Evolutionary conservation across 495 filamentous ascomycete species (phyloP), one percentile per base, ranked within the genome.

Genomic region (Aspergillus haitiensis): DNA sequence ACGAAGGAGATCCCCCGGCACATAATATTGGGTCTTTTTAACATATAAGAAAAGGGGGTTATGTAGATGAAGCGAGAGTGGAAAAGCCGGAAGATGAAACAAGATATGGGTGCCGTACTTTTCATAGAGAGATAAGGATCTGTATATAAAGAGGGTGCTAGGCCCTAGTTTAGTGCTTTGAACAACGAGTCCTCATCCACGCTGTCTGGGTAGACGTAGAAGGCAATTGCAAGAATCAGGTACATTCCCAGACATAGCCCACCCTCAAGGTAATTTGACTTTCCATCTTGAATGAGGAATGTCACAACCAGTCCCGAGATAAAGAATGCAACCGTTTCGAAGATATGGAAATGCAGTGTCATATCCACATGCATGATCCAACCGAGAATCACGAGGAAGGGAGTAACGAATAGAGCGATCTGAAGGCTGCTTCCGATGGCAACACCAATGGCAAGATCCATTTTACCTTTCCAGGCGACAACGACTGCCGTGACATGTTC

Each of bases 321-420:
- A 55, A 92, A 96, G 74, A 98, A 96, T 2, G 93, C 88, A 36
- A 98, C 89, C 0, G 93, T 98, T 78, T 97, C 92, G 65, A 98
- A 95, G 66, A 80, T 82, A 78, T 97, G 88, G 73, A 98, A 98
- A 64, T 92, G 90, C 39, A 98, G 78, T 1, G 89, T 92, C 93
- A 98, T 96, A 6, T 86, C 84, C 60, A 89, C 77, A 33, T 81
- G 82, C 64, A 93, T 87, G 70, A 90, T 90, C 93, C 93, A 97
- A 55, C 93, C 93, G 3, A 97, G 79, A 60, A 97, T 89, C 53
- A 97, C 93, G 51, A 97, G 78, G 73, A 90, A 88, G 0, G 93
- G 93, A 1, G 93, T 97, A 34, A 97, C 91, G 35, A 96, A 87
- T 36, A 97, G 81, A 5, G 93, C 93, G 67, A 98, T 97, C 74